phyloP scores from a whole-genome alignment of 495 filamentous ascomycete genomes.

The Penicillium verhagenii region DNA sequence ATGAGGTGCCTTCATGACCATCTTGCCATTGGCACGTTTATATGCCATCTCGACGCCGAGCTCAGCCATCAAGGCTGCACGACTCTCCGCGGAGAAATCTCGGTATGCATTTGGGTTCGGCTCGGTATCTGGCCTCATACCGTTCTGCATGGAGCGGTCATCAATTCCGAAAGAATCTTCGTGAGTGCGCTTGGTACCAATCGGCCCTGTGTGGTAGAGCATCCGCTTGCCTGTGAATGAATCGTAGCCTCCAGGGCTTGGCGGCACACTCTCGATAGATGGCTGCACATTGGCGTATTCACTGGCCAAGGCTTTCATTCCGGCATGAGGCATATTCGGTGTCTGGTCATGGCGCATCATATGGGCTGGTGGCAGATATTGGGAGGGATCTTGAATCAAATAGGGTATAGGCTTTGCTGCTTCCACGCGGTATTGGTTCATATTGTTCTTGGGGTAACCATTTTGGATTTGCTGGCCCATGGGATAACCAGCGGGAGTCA shows the following conservation, averaged over 20 bases:
- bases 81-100: constrained; percentile 30
- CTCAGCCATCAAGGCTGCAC: constrained; percentile 32
- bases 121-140: constrained; percentile 49
- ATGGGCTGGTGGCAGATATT: constrained; percentile 28
- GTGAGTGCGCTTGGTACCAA: constrained; percentile 37
- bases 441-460: constrained; percentile 17
- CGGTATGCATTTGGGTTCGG: constrained; percentile 25
- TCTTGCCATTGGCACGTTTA: constrained; percentile 48
- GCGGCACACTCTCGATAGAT: constrained; percentile 23
- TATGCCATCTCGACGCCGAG: constrained; percentile 47
- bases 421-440: constrained; percentile 33
- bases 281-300: constrained; percentile 26
- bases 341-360: constrained; percentile 26
- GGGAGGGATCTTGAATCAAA: constrained; percentile 26
- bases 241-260: constrained; percentile 27
- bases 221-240: constrained; percentile 25
- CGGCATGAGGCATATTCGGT: constrained; percentile 18
- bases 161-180: constrained; percentile 44
- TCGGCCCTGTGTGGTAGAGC: constrained; percentile 33
- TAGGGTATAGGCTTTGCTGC: constrained; percentile 29
- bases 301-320: constrained; percentile 22
- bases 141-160: constrained; percentile 48
- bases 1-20: constrained; percentile 34
- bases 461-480: constrained; percentile 27
- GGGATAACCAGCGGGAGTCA: constrained; percentile 30